Evolutionary conservation across 768 basidiomycete genomes (phyloP).

Genomic region (Xanthoconium stramineum): DNA sequence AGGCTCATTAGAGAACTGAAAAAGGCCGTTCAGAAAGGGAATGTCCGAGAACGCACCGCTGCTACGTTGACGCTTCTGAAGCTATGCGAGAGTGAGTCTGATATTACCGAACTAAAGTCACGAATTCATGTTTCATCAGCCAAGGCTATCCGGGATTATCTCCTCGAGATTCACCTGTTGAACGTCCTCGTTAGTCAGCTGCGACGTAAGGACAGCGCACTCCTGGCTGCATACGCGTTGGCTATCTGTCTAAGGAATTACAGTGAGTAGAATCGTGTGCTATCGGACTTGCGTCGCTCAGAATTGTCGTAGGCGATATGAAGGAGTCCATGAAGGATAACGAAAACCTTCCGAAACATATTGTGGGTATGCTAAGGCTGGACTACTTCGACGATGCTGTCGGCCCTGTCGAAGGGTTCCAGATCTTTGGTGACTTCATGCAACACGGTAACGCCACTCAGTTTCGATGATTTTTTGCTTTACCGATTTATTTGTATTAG

Average conservation of each 20-base stretch:
- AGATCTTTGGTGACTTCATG: slow-evolving; percentile 23
- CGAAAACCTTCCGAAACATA: slow-evolving; percentile 11
- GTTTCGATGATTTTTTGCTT: too few species aligned
- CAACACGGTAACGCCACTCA: slow-evolving; percentile 9
- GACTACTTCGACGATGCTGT: slow-evolving; percentile 27
- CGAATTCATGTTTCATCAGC: slow-evolving; percentile 8
- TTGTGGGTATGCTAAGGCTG: slow-evolving; percentile 22
- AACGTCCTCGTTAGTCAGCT: slow-evolving; percentile 15
- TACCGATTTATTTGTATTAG: slow-evolving; percentile 2
- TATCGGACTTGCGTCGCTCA: not conserved
- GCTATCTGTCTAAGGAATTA: slow-evolving; percentile 11
- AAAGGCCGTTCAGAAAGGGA: not conserved
- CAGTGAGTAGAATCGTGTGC: slow-evolving; percentile 4
- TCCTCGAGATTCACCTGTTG: slow-evolving; percentile 8
- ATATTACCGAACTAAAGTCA: not conserved
- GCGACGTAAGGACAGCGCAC: slow-evolving; percentile 10
- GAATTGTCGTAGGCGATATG: slow-evolving; percentile 12
- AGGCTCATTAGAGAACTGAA: slow-evolving; percentile 14
- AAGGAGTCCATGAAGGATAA: slow-evolving; percentile 5
- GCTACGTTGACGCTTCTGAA: slow-evolving; percentile 23
- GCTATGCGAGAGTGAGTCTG: slow-evolving; percentile 17
- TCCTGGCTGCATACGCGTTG: slow-evolving; percentile 24
- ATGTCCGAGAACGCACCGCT: slow-evolving; percentile 16
- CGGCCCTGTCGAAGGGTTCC: slow-evolving; percentile 23
- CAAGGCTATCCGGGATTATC: not conserved